Percentiles rank a stretch among this genome's conserved stretches.
Conservation (phyloP, 2,329 filamentous ascomycete genomes). For the Penicillium sclerotigenum region DNA sequence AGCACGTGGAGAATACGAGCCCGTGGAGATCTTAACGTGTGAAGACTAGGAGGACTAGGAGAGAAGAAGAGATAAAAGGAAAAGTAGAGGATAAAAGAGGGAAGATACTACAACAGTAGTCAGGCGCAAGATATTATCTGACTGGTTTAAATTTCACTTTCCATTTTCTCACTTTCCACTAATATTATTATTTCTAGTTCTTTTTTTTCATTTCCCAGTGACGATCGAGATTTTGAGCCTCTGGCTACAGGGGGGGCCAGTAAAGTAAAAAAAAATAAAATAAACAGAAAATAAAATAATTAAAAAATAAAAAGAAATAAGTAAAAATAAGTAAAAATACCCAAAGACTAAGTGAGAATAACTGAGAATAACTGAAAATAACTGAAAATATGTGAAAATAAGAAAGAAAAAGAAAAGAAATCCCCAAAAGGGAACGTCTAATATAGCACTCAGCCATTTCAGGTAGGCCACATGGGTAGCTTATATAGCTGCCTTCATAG, state of each 20-base stretch:
- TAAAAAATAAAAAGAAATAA: neutral
- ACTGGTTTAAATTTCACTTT: neutral
- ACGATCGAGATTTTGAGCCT: conserved; percentile 28
- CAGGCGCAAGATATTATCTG: conserved; percentile 13
- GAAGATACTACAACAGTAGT: neutral
- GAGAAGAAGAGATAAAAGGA: neutral
- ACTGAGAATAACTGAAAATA: neutral
- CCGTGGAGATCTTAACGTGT: conserved; percentile 4
- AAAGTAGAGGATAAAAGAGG: neutral
- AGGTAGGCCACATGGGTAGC: conserved; percentile 11
- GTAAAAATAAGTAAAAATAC: neutral
- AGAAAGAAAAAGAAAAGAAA: neutral
- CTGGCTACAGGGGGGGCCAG: conserved; percentile 11
- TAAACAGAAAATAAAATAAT: neutral
- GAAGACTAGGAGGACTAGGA: neutral
- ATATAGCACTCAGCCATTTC: conserved; percentile 10
- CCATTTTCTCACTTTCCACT: neutral
- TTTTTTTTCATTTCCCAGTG: conserved; percentile 14
- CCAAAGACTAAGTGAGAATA: neutral
- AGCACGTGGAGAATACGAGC: conserved; percentile 22
- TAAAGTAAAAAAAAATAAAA: neutral
- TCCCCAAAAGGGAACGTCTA: neutral
- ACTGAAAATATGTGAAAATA: neutral
- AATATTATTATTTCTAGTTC: neutral
- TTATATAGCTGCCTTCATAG: conserved; percentile 19